Evolutionary conservation across 176 grass and related monocot species (phyloP).

Genomic region (Oryza rufipogon): DNA sequence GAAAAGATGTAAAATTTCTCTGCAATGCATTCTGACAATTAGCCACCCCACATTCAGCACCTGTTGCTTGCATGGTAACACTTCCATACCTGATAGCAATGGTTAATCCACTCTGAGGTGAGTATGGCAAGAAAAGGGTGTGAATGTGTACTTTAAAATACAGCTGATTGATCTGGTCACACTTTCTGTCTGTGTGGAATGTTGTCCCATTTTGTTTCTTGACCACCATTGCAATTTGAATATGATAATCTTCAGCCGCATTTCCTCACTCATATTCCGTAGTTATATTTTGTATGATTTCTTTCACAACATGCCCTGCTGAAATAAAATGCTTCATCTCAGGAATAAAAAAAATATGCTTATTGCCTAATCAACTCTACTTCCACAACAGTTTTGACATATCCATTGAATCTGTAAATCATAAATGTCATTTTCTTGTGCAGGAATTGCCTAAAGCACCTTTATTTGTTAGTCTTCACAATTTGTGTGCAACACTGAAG

Average conservation of each 20-base stretch:
- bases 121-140: not conserved
- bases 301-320: not conserved
- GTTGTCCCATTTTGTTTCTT: too few relatives aligned
- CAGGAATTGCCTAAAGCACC: constrained; percentile 58
- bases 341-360: not conserved
- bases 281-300: not conserved
- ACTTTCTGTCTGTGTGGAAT: too few relatives aligned
- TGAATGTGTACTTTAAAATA: not conserved
- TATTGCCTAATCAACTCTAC: not conserved
- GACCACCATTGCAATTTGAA: too few relatives aligned
- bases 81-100: not conserved
- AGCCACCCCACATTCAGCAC: not conserved
- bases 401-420: constrained; percentile 9
- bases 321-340: not conserved
- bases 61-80: not conserved
- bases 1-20: not conserved
- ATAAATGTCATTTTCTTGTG: constrained; percentile 28
- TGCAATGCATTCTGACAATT: not conserved
- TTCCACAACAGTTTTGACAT: not conserved
- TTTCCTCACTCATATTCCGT: not conserved
- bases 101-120: not conserved
- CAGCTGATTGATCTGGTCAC: too few relatives aligned
- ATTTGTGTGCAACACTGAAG: constrained; percentile 54
- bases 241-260: too few relatives aligned
- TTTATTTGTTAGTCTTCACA: constrained; percentile 59